Conservation (phyloP, 2,329 filamentous ascomycete genomes). For the Venturia oleaginea region DNA sequence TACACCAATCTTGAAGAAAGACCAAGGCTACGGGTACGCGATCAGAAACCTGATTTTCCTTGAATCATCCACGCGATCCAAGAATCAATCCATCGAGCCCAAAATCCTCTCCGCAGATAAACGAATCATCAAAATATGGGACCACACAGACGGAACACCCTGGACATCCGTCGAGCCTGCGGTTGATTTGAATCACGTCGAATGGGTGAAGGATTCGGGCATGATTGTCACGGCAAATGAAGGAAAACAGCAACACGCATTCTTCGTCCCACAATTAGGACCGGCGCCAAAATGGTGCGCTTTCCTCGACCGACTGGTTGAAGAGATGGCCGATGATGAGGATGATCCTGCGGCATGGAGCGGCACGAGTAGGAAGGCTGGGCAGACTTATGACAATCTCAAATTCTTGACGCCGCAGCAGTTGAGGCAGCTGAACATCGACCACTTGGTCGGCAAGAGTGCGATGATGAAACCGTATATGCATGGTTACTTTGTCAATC, state of each 20-base stretch:
- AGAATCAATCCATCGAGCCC: constrained; percentile 55
- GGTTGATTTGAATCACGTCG: constrained; percentile 90
- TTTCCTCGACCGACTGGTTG: constrained; percentile 94
- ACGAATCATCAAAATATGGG: constrained; percentile 95
- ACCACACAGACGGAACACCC: constrained; percentile 68
- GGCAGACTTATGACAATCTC: constrained; percentile 95
- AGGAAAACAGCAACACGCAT: constrained; percentile 87
- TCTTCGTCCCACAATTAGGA: constrained; percentile 88
- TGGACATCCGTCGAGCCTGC: constrained; percentile 95
- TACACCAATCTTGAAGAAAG: constrained; percentile 76
- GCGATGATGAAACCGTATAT: constrained; percentile 90
- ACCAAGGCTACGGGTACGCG: constrained; percentile 90
- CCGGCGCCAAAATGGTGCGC: constrained; percentile 92
- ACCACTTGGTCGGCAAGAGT: constrained; percentile 83
- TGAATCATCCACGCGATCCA: constrained; percentile 53
- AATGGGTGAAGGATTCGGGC: constrained; percentile 82
- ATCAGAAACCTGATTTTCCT: constrained; percentile 74
- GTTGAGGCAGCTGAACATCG: constrained; percentile 73
- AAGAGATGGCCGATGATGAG: constrained; percentile 88
- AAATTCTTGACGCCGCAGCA: constrained; percentile 92
- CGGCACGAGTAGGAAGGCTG: constrained; percentile 43
- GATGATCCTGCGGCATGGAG: constrained; percentile 51
- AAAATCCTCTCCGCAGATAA: constrained; percentile 92
- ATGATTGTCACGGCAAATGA: constrained; percentile 98
- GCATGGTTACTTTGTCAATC: constrained; percentile 97